Base-by-base conservation (phyloP, 768 basidiomycete genomes). In the Gloeophyllum trabeum region DNA sequence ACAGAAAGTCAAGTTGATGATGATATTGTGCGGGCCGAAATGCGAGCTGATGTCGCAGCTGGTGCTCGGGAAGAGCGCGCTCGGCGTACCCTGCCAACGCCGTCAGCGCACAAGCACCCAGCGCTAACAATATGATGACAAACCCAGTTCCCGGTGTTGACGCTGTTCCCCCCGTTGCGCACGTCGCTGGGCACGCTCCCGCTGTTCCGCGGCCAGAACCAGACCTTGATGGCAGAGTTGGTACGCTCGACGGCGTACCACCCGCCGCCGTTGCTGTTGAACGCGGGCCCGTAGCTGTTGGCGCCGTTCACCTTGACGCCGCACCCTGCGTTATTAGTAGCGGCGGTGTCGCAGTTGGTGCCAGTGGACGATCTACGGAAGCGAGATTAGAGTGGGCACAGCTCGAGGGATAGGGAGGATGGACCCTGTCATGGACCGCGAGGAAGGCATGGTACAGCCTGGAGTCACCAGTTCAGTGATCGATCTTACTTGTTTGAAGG, bases 161-260 rank as follows among this genome's bases (percentile, higher is more conserved):
- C 62, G 2, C 51, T 50, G 14, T 52, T 52, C 1, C 57, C 61
- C 3, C 72, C 74, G 22, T 46, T 56, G 10, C 18, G 34, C 14
- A 78, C 64, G 47, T 73, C 76, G 6, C 55, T 48, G 1, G 77
- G 78, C 20, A 74, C 61, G 25, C 50, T 51, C 7, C 52, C 58
- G 37, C 57, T 65, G 37, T 57, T 60, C 34, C 78, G 66, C 1
- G 76, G 64, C 79, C 79, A 86, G 61, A 81, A 85, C 74, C 76
- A 86, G 38, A 83, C 63, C 46, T 77, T 79, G 54, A 85, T 75
- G 53, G 66, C 73, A 3, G 53, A 51, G 19, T 57, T 46, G 1
- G 78, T 79, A 24, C 79, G 68, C 53, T 81, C 77, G 51, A 81
- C 62, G 1, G 79, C 81, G 55, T 67, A 80, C 49, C 49, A 54